Base-by-base conservation (phyloP, 345 rosid species). In the Sisymbrium altissimum region DNA sequence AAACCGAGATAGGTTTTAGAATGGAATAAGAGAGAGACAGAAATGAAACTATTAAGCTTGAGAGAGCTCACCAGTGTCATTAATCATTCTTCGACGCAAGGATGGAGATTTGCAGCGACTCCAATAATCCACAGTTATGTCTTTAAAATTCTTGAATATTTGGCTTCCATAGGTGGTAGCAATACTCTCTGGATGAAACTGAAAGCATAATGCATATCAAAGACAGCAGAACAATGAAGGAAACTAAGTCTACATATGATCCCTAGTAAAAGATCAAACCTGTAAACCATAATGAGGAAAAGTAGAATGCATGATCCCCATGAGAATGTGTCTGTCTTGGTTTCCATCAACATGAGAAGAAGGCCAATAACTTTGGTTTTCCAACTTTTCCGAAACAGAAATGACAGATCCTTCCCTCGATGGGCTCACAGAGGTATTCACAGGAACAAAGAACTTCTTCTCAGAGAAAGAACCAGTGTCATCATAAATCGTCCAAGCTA, bases 151-250 rank as follows among this genome's bases (percentile, higher is more conserved):
- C 71, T 83, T 79, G 69, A 94, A 89, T 64, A 94, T 77, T 73
- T 83, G 86, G 68, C 84, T 89, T 55, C 99, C 97, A 55, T 89
- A 78, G 60, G 77, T 73, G 49, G 97, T 94, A 27, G 97, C 99
- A 79, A 94, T 84, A 80, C 98, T 94, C 79, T 91, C 97, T 10
- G 97, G 97, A 81, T 94, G 97, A 88, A 94, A 94, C 97, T 94
- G 85, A 50, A 62, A 70, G 56, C 45, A 46, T 36, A 75, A 76
- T 61, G 66, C 56, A 71, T 77, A 67, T 78, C 68, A 84, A 73
- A 53, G n/a, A 61, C 21, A 61, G 11, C 43, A 53, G 71, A 61
- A 70, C 19, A 32, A 43, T 38, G 66, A 59, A 70, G 43, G 49
- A 71, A 54, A 36, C 30, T 2, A 27, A 29, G 12, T 39, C 7